Evolutionary conservation across 1,139 yeast genomes (phyloP), one percentile per base, ranked within the genome.

Genomic region (Geotrichum bryndzae): DNA sequence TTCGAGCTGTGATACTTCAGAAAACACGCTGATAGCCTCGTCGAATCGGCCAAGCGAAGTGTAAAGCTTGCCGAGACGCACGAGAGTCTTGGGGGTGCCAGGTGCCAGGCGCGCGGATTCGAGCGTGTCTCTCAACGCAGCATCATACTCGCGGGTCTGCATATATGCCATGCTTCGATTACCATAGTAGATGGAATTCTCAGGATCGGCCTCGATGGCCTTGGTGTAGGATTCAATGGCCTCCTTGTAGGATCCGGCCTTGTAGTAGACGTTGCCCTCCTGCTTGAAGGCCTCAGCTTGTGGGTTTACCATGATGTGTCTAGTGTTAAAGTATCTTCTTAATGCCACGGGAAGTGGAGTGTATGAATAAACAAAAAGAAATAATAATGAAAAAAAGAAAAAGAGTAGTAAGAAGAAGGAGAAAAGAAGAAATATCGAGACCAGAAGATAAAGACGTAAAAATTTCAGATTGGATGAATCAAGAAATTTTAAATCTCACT

Each of bases 101-200:
- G 78, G 74, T 11, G 70, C 75, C n/a, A 74, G 68, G 23, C 65
- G 62, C 57, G 72, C 69, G n/a, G 79, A 76, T 56, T 66, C 65
- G 38, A 65, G 63, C 5, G 76, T 71, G 67, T 87, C 91, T 38
- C 75, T 71, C 10, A 85, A 72, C 1, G 95, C 96, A 52, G 82
- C 76, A 7, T 76, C 73, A 78, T 81, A 87, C 60, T 83, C 82
- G 6, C 77, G 73, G 5, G 84, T 73, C 66, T 88, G 88, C 68
- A 89, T 75, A 65, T 82, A 80, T n/a, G 96, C 84, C 79, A 88
- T 87, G 2, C 96, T 87, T 63, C 95, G 76, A 72, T 92, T 92
- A n/a, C 96, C 87, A 69, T 82, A 87, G 41, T 88, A 79, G 18
- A 73, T 69, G 8, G 79, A 72, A 64, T 74, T 75, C 50, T 67